Percentiles rank a stretch among this genome's conserved stretches.
Evolutionary conservation across 2,329 filamentous ascomycete genomes (phyloP).

Genomic region (Plectosphaerella plurivora): DNA sequence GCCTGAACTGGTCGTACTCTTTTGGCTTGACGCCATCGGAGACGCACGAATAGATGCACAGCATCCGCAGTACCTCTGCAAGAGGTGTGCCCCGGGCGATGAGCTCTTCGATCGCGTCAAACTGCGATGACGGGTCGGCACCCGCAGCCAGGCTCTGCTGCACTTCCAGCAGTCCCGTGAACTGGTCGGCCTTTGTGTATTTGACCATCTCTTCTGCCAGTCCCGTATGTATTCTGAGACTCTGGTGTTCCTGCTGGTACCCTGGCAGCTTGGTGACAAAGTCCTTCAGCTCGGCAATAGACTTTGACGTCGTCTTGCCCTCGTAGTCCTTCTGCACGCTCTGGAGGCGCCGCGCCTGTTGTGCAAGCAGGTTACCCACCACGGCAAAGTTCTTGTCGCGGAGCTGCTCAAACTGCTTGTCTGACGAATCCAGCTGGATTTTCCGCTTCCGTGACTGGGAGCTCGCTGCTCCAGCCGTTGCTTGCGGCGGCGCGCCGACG

Average conservation of each 20-base stretch:
- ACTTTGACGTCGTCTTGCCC: slow-evolving; percentile 78
- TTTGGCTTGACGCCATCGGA: slow-evolving; percentile 82
- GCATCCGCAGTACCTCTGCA: slow-evolving; percentile 73
- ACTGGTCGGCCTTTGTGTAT: slow-evolving; percentile 82
- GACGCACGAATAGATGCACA: slow-evolving; percentile 90
- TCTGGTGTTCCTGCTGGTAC: slow-evolving; percentile 91
- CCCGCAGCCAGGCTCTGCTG: slow-evolving; percentile 94
- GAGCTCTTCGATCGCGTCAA: slow-evolving; percentile 90
- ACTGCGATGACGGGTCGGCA: slow-evolving; percentile 81
- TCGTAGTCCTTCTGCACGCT: slow-evolving; percentile 83
- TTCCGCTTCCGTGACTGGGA: slow-evolving; percentile 72
- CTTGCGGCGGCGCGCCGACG: slow-evolving; percentile 67
- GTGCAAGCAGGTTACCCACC: slow-evolving; percentile 83
- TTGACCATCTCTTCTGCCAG: slow-evolving; percentile 95
- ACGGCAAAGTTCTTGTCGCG: slow-evolving; percentile 94
- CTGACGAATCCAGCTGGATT: slow-evolving; percentile 81
- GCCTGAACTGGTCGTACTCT: slow-evolving; percentile 86
- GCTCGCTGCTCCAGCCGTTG: slow-evolving; percentile 37
- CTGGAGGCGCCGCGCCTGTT: slow-evolving; percentile 81
- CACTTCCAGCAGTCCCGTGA: slow-evolving; percentile 83
- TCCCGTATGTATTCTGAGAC: slow-evolving; percentile 85
- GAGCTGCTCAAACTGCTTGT: slow-evolving; percentile 82
- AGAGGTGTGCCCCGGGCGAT: slow-evolving; percentile 82
- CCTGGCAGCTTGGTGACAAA: slow-evolving; percentile 92
- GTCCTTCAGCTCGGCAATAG: slow-evolving; percentile 80